Conservation (phyloP, 2,329 filamentous ascomycete species). For the Boeremia lycopersici region DNA sequence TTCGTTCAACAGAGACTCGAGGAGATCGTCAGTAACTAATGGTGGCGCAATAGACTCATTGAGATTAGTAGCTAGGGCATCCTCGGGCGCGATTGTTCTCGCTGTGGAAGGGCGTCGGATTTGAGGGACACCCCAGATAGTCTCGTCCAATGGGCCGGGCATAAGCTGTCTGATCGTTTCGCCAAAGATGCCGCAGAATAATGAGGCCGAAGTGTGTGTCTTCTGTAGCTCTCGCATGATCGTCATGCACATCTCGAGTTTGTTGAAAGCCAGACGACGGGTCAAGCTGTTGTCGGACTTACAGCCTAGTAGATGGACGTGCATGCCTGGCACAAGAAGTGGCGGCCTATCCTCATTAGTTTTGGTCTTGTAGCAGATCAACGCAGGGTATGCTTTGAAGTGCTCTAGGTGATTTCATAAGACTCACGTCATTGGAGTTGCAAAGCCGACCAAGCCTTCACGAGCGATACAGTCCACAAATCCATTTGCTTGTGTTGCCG, state of each 20-base stretch:
- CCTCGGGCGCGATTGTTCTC: not conserved
- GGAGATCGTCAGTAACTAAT: constrained; percentile 1
- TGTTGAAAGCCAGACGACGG: constrained; percentile 9
- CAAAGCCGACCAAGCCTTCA: constrained; percentile 5
- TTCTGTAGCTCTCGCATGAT: constrained; percentile 15
- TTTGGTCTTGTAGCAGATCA: not conserved
- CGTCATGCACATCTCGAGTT: constrained; percentile 14
- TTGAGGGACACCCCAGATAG: constrained; percentile 4
- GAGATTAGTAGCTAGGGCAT: not conserved
- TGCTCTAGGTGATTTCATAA: too few species aligned
- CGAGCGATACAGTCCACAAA: constrained; percentile 9
- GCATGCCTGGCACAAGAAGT: constrained; percentile 11
- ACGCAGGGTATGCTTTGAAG: too few species aligned
- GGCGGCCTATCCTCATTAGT: not conserved
- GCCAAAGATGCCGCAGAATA: constrained; percentile 14
- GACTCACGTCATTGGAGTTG: constrained; percentile 14
- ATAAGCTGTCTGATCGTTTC: constrained; percentile 9
- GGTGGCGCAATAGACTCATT: not conserved
- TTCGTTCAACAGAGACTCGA: constrained; percentile 9
- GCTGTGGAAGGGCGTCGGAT: not conserved
- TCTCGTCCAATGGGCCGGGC: constrained; percentile 1
- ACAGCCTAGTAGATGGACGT: constrained; percentile 7
- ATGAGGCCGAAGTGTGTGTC: constrained; percentile 10
- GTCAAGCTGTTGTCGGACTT: constrained; percentile 7
- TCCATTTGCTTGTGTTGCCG: constrained; percentile 4